Evolutionary conservation across 169 alveolate species (phyloP), one percentile per base, ranked within the genome.

Genomic region (Eimeria tenella): DNA sequence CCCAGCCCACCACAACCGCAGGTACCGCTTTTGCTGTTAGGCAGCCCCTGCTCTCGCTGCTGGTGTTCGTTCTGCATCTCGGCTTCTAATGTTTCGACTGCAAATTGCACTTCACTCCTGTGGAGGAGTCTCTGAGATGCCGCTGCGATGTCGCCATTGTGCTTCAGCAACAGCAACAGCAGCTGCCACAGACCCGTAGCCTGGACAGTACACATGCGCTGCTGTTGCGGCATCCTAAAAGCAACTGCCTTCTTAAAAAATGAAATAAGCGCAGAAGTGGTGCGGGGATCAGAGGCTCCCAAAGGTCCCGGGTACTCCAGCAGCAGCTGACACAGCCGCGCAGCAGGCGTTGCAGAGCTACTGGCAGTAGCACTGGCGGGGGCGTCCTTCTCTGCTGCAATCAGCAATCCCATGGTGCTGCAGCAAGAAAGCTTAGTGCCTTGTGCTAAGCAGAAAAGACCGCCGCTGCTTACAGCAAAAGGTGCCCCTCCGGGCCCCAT

Each of bases 241-340:
- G 55, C 74, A 10, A 83, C 77, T 5, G 58, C 55, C 21, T 56
- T 25, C 77, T 83, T 53, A 7, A 83, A 42, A 31, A 31, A 83
- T 10, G 25, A 49, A 11, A 21, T 17, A 13, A 83, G 62, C 10
- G 91, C 49, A n/a, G 77, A 52, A 9, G 91, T 83, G 17, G 91
- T 83, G 56, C 60, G 11, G 62, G 23, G 58, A 70, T 83, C 63
- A 31, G 91, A 31, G 25, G 74, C 79, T 6, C 91, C 91, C 17
- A 83, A 25, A 21, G 91, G 91, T 8, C 91, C 91, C 31, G 91
- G 91, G 60, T 25, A 83, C 74, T 9, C 62, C 50, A 53, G 68
- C 15, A 83, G 68, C 3, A 58, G 19, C 11, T 58, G 68, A 17
- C 68, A 58, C 21, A 58, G 11, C 19, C 11, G 68, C 68, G 68